A percentile compares a stretch with the other conserved stretches of the same genome.
phyloP scores from a whole-genome alignment of 1,284 basidiomycete species.

The Exobasidium cylindrosporum region DNA sequence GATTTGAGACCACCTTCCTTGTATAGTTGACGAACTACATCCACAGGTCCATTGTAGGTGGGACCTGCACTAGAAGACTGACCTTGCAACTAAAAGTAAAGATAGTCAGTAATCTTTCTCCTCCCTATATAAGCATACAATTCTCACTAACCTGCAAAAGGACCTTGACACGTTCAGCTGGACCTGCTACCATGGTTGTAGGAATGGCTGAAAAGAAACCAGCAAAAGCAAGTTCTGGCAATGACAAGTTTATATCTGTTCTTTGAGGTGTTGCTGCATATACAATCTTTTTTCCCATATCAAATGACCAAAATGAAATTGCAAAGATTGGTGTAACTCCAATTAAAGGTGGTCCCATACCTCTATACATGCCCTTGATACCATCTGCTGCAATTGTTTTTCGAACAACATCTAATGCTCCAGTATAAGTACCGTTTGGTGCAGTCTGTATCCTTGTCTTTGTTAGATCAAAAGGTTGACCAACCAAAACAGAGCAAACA shows the following conservation, averaged over 20 bases:
- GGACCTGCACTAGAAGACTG: slow-evolving; percentile 66
- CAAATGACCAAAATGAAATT: slow-evolving; percentile 97
- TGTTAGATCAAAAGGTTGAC: slow-evolving; percentile 95
- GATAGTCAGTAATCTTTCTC: too few relatives aligned
- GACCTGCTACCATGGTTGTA: slow-evolving; percentile 84
- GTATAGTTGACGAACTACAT: slow-evolving; percentile 88
- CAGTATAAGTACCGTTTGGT: slow-evolving; percentile 80
- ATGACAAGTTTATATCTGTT: slow-evolving; percentile 66
- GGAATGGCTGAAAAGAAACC: slow-evolving; percentile 94
- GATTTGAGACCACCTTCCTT: slow-evolving; percentile 87
- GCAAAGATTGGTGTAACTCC: slow-evolving; percentile 99
- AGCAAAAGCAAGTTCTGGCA: slow-evolving; percentile 80
- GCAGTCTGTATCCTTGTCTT: slow-evolving; percentile 93
- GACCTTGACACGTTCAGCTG: slow-evolving; percentile 96
- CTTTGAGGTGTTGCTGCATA: slow-evolving; percentile 66
- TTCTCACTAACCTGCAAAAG: slow-evolving; percentile 72
- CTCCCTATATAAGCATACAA: slow-evolving; percentile 5
- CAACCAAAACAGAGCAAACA: slow-evolving; percentile 78
- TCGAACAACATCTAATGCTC: slow-evolving; percentile 87
- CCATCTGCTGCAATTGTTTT: slow-evolving; percentile 88
- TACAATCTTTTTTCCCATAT: slow-evolving; percentile 86
- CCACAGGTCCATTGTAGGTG: slow-evolving; percentile 85
- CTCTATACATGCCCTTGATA: slow-evolving; percentile 83
- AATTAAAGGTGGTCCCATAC: slow-evolving; percentile 90
- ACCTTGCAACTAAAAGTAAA: slow-evolving; percentile 71